These are phyloP conservation scores for Geum urbanum DNA, from an alignment of 306 rosid species.

Conservation along the genomic window DNA sequence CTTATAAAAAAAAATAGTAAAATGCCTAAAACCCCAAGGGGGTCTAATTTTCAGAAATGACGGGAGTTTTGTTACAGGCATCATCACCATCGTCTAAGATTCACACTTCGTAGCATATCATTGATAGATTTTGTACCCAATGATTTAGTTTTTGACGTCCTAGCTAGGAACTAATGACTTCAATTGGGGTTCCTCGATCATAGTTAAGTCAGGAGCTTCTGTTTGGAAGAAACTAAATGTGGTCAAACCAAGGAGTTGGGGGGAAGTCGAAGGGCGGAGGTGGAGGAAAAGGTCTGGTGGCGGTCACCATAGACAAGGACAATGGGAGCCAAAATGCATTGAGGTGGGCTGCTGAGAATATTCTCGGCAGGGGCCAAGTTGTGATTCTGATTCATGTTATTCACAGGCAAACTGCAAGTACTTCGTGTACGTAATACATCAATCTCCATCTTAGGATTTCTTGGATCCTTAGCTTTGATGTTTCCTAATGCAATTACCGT, in stretches of 20 bases:
- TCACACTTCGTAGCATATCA: background rate
- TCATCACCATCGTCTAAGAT: background rate
- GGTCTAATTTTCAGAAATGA: background rate
- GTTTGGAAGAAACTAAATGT: conserved; percentile 35
- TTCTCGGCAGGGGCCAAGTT: conserved; percentile 61
- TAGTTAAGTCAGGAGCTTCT: background rate
- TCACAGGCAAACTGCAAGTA: conserved; percentile 27
- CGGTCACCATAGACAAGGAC: conserved; percentile 71
- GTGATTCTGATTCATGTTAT: conserved; percentile 68
- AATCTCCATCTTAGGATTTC: background rate
- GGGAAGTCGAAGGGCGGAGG: conserved; percentile 37
- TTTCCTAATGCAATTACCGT: background rate
- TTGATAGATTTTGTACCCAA: background rate
- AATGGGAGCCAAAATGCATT: conserved; percentile 82
- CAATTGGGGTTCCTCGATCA: background rate
- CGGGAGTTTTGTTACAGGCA: background rate
- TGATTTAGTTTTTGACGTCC: background rate
- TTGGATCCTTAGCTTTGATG: background rate
- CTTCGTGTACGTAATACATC: conserved; percentile 27
- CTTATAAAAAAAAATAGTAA: too few species aligned
- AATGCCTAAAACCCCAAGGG: background rate
- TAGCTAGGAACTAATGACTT: background rate
- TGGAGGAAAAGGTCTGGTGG: conserved; percentile 67
- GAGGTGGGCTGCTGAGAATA: conserved; percentile 77
- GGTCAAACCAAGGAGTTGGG: conserved; percentile 41